Conservation (phyloP, 116 monocot genomes). For the Posidonia oceanica region DNA sequence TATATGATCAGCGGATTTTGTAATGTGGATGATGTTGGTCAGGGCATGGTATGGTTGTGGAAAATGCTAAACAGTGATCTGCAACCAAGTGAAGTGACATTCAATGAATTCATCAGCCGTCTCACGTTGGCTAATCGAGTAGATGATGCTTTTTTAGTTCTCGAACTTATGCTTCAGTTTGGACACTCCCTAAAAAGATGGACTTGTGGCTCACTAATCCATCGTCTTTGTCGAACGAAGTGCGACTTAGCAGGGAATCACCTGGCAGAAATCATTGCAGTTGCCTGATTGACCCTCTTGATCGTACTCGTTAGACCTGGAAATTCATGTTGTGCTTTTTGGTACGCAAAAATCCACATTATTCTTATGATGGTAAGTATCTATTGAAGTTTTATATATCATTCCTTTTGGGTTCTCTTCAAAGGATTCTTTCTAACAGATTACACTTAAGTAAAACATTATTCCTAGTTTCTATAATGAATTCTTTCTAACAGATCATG, state of each 20-base stretch:
- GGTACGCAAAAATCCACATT: too few species aligned
- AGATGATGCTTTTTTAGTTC: constrained; percentile 44
- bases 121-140: constrained; percentile 20
- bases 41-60: constrained; percentile 46
- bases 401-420: too few species aligned
- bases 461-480: too few species aligned
- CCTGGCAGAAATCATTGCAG: neutral
- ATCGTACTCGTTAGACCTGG: too few species aligned
- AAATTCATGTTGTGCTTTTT: too few species aligned
- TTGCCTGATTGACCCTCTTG: neutral
- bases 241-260: neutral
- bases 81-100: constrained; percentile 25
- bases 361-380: too few species aligned
- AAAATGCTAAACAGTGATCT: constrained; percentile 35
- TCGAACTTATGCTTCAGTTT: constrained; percentile 33
- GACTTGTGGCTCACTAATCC: constrained; percentile 23
- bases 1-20: constrained; percentile 46
- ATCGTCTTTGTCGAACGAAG: constrained; percentile 26
- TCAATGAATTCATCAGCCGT: constrained; percentile 23
- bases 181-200: constrained; percentile 21
- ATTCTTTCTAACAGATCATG: too few species aligned
- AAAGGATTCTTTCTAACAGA: too few species aligned
- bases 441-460: too few species aligned
- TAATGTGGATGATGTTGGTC: constrained; percentile 23
- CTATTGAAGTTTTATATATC: too few species aligned